phyloP scores from a whole-genome alignment of 805 yeast species.

The Lipomyces oligophaga region DNA sequence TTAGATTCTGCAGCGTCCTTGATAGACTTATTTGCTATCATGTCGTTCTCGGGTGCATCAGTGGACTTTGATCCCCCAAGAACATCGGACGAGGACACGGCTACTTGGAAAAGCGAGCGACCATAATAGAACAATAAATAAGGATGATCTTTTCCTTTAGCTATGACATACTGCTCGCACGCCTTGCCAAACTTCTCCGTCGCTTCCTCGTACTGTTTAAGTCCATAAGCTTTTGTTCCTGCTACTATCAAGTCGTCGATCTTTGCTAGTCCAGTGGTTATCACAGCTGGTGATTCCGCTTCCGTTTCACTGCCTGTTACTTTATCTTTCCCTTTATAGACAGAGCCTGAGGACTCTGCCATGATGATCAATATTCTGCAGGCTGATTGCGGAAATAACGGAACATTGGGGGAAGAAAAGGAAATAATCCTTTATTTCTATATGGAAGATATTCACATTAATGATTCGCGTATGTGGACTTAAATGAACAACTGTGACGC shows the following conservation, averaged over 20 bases:
- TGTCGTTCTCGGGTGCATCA: constrained; percentile 13
- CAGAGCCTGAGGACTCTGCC: constrained; percentile 1
- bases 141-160: constrained; percentile 62
- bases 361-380: no score
- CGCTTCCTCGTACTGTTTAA: constrained; percentile 63
- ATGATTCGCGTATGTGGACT: no score
- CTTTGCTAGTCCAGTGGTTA: constrained; percentile 34
- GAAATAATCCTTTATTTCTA: no score
- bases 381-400: no score
- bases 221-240: constrained; percentile 63
- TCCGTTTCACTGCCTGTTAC: background rate
- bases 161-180: constrained; percentile 52
- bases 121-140: constrained; percentile 75
- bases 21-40: constrained; percentile 29
- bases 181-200: constrained; percentile 69
- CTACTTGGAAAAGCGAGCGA: constrained; percentile 71
- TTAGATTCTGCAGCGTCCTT: constrained; percentile 29
- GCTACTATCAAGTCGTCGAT: constrained; percentile 50
- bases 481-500: no score
- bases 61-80: constrained; percentile 50
- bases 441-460: no score
- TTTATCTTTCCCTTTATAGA: constrained; percentile 3
- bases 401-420: no score
- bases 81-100: constrained; percentile 68
- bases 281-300: no score